Evolutionary conservation across 2,329 filamentous ascomycete genomes (phyloP).

Genomic region (Ceratocystis diversiconidia): DNA sequence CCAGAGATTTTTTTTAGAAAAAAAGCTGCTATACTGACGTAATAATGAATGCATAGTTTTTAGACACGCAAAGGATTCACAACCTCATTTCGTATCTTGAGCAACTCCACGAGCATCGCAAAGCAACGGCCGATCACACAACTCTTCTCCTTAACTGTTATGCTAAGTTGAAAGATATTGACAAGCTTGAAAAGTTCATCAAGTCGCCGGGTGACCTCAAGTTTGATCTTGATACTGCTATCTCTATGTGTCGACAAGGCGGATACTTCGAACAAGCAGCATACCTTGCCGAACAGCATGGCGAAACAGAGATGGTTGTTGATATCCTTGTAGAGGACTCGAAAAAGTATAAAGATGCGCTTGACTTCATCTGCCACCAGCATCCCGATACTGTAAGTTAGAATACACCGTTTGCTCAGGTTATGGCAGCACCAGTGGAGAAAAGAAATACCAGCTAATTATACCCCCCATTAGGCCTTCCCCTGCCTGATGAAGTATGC

Average conservation of each 20-base stretch:
- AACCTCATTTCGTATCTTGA: slow-evolving; percentile 96
- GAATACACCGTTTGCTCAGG: not conserved
- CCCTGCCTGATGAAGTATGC: slow-evolving; percentile 90
- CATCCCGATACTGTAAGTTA: slow-evolving; percentile 57
- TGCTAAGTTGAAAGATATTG: slow-evolving; percentile 91
- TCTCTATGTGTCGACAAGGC: slow-evolving; percentile 92
- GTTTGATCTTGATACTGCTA: slow-evolving; percentile 93
- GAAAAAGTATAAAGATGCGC: slow-evolving; percentile 73
- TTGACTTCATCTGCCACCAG: slow-evolving; percentile 82
- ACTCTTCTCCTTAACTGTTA: slow-evolving; percentile 93
- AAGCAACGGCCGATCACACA: slow-evolving; percentile 87
- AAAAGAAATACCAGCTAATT: rapidly evolving
- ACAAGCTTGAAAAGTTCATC: slow-evolving; percentile 92
- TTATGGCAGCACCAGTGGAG: not conserved
- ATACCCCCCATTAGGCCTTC: slow-evolving; percentile 46
- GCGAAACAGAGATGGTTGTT: slow-evolving; percentile 83
- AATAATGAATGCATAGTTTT: slow-evolving; percentile 41
- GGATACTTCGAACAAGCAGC: slow-evolving; percentile 95
- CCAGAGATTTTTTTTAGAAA: no score
- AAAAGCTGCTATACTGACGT: no score
- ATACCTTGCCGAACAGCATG: slow-evolving; percentile 85
- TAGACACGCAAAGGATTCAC: slow-evolving; percentile 94
- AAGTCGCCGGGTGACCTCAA: slow-evolving; percentile 88
- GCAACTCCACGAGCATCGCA: slow-evolving; percentile 85
- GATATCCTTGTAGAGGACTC: slow-evolving; percentile 94